Evolutionary conservation across 768 basidiomycete species (phyloP).

Genomic region (Myochromella boudieri): DNA sequence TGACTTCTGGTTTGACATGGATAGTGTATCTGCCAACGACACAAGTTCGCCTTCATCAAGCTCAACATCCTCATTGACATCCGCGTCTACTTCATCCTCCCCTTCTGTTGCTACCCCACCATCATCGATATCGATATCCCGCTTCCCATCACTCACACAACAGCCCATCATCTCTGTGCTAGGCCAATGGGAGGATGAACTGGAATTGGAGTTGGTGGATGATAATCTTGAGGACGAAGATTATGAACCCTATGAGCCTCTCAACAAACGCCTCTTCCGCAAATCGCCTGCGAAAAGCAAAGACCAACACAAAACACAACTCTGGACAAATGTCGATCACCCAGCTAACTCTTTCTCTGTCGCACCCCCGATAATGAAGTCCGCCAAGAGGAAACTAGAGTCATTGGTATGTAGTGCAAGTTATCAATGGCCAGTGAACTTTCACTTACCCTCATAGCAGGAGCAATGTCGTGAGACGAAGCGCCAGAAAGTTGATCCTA

Average conservation of each 20-base stretch:
- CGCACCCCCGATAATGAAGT: background rate
- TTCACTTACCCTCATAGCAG: background rate
- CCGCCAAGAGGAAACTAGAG: conserved; percentile 10
- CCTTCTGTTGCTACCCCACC: background rate
- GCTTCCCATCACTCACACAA: conserved; percentile 1
- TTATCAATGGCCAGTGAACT: background rate
- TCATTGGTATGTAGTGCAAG: background rate
- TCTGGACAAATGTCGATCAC: background rate
- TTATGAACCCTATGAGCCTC: conserved; percentile 7
- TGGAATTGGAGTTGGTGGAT: conserved; percentile 1
- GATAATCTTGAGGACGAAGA: conserved; percentile 13
- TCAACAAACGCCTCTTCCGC: background rate
- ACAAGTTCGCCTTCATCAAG: conserved; percentile 7
- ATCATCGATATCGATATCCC: conserved; percentile 2
- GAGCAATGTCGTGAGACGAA: conserved; percentile 5
- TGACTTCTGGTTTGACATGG: conserved; percentile 10
- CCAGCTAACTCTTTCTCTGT: background rate
- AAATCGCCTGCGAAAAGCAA: conserved; percentile 1
- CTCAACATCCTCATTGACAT: conserved; percentile 5
- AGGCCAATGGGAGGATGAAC: conserved; percentile 4
- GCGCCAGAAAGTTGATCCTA: conserved; percentile 14
- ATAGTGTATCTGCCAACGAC: background rate
- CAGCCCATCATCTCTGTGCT: background rate
- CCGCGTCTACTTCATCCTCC: conserved; percentile 3
- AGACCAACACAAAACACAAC: background rate